Conservation (phyloP, 495 filamentous ascomycete species). For the Aspergillus steynii region DNA sequence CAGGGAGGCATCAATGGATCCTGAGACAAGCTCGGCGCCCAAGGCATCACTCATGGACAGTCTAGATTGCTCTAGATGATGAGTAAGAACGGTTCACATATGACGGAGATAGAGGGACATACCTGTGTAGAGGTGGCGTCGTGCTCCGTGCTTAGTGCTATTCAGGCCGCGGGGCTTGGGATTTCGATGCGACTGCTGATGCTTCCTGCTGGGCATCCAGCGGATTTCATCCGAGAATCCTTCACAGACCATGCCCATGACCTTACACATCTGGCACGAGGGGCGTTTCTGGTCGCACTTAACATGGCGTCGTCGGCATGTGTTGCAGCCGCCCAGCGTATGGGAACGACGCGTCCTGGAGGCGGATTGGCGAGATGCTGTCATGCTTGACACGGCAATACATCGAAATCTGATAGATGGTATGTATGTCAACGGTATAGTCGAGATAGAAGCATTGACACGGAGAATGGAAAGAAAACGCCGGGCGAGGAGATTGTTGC, state of each 20-base stretch:
- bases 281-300: slow-evolving; percentile 43
- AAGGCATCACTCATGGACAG: slow-evolving; percentile 34
- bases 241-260: slow-evolving; percentile 31
- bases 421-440: not conserved
- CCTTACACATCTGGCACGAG: slow-evolving; percentile 31
- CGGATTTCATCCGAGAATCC: slow-evolving; percentile 33
- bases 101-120: not conserved
- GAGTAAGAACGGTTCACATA: not conserved
- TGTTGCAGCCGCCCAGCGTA: slow-evolving; percentile 36
- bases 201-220: slow-evolving; percentile 26
- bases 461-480: not conserved
- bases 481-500: not conserved
- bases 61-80: slow-evolving; percentile 29
- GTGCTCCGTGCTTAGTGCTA: slow-evolving; percentile 21
- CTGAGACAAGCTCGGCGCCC: slow-evolving; percentile 24
- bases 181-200: slow-evolving; percentile 3
- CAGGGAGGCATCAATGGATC: slow-evolving; percentile 36
- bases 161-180: slow-evolving; percentile 12
- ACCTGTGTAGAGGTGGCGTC: slow-evolving; percentile 39
- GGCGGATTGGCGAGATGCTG: not conserved
- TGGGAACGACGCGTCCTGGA: slow-evolving; percentile 28
- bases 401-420: not conserved
- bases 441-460: no score
- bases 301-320: slow-evolving; percentile 40
- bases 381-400: not conserved